These are phyloP conservation scores for Pythium brassicae DNA, from an alignment of 352 stramenopile species.

Conservation along the genomic window DNA sequence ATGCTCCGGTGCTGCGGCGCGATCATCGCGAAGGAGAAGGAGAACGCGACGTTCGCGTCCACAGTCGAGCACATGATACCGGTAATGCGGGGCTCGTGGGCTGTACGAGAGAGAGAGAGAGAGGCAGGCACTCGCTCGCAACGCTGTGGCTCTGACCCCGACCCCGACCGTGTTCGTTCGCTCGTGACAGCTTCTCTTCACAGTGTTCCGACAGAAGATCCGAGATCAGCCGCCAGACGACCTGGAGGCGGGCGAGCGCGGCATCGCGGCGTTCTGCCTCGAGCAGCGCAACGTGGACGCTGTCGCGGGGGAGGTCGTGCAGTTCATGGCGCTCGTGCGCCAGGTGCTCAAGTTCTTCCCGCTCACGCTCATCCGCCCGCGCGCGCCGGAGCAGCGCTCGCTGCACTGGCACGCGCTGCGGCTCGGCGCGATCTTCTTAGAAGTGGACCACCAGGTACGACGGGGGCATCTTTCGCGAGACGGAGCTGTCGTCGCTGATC, in stretches of 20 bases:
- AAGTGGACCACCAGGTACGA: conserved; percentile 54
- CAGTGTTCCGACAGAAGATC: conserved; percentile 36
- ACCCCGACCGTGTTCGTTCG: not conserved
- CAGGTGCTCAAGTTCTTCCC: conserved; percentile 45
- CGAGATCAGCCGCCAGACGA: conserved; percentile 24
- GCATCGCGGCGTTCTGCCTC: conserved; percentile 30
- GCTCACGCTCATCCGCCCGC: conserved; percentile 21
- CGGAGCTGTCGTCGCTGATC: not conserved
- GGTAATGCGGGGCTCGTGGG: conserved; percentile 8
- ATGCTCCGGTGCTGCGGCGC: conserved; percentile 36
- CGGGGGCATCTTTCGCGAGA: not conserved
- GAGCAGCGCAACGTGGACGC: conserved; percentile 28
- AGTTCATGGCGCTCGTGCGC: conserved; percentile 42
- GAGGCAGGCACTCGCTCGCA: not conserved
- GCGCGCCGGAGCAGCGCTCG: conserved; percentile 17
- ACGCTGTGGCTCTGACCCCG: not conserved
- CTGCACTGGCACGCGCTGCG: conserved; percentile 42
- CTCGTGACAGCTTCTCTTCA: conserved; percentile 25
- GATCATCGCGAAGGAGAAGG: conserved; percentile 34
- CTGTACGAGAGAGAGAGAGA: too few relatives aligned
- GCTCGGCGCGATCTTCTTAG: conserved; percentile 39
- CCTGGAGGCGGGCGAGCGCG: conserved; percentile 15
- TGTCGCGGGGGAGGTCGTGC: conserved; percentile 41
- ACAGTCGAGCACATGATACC: conserved; percentile 21
- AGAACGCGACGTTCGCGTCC: conserved; percentile 20